Conservation (phyloP, 352 stramenopile species). For the Hyaloperonospora arabidopsidis region DNA sequence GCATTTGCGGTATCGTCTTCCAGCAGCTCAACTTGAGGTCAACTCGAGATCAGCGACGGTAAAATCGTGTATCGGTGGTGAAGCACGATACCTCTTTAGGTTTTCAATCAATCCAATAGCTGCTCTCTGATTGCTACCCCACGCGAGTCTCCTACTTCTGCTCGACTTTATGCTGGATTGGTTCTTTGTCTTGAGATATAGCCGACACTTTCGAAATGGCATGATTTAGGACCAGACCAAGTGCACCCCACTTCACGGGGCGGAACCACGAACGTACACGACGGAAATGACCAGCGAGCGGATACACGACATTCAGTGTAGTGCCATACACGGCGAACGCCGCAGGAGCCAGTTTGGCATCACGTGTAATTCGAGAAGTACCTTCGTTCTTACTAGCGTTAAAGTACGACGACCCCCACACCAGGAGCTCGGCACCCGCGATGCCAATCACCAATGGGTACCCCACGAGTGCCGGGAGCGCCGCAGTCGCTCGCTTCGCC, state of each 20-base stretch:
- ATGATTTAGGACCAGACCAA: constrained; percentile 17
- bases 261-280: constrained; percentile 18
- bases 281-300: constrained; percentile 20
- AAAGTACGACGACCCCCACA: constrained; percentile 24
- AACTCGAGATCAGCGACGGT: too few relatives aligned
- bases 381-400: constrained; percentile 14
- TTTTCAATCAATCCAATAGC: too few relatives aligned
- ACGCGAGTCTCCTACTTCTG: too few relatives aligned
- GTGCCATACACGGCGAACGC: constrained; percentile 25
- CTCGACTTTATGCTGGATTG: neutral
- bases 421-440: constrained; percentile 19
- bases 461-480: constrained; percentile 22
- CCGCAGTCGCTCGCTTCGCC: constrained; percentile 19
- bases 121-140: too few relatives aligned
- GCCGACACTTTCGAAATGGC: constrained; percentile 10
- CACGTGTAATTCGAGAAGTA: constrained; percentile 9
- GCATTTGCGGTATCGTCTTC: too few relatives aligned
- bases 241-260: constrained; percentile 23
- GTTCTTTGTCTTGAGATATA: neutral
- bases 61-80: too few relatives aligned
- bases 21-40: too few relatives aligned
- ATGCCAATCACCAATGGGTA: constrained; percentile 26
- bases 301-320: constrained; percentile 26
- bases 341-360: constrained; percentile 21
- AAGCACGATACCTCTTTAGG: too few relatives aligned